A percentile compares a stretch with the other conserved stretches of the same genome.
These are phyloP conservation scores for Fusarium miscanthi DNA, from an alignment of 2,329 filamentous ascomycete species.

Conservation along the genomic window DNA sequence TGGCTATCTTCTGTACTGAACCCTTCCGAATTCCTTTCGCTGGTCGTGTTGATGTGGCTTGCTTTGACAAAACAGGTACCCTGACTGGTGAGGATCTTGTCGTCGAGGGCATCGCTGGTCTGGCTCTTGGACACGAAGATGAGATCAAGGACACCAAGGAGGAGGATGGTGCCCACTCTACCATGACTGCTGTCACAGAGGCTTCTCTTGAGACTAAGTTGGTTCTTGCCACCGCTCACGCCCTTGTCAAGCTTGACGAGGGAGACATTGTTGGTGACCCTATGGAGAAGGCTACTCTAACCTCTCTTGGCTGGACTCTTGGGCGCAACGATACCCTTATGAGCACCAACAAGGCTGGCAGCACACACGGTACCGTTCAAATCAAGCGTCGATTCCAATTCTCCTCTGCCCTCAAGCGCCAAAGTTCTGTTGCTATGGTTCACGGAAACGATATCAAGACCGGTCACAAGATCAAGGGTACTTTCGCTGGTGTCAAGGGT, in stretches of 20 bases:
- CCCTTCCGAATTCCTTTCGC: slow-evolving; percentile 98
- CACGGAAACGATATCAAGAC: slow-evolving; percentile 76
- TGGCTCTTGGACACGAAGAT: slow-evolving; percentile 73
- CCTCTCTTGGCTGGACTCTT: slow-evolving; percentile 91
- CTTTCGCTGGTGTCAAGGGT: slow-evolving; percentile 95
- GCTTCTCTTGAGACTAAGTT: slow-evolving; percentile 86
- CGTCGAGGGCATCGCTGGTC: slow-evolving; percentile 94
- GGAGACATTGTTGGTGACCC: slow-evolving; percentile 97
- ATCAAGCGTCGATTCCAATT: slow-evolving; percentile 98
- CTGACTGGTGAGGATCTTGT: slow-evolving; percentile 96
- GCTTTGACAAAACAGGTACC: slow-evolving; percentile 98
- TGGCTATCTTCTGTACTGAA: slow-evolving; percentile 98
- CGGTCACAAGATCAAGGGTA: slow-evolving; percentile 81
- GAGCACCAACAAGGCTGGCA: slow-evolving; percentile 60
- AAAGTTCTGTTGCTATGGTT: slow-evolving; percentile 92
- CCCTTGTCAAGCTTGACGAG: slow-evolving; percentile 94
- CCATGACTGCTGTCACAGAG: slow-evolving; percentile 76
- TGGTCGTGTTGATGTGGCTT: slow-evolving; percentile 93
- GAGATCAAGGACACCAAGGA: slow-evolving; percentile 74
- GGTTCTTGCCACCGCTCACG: slow-evolving; percentile 94
- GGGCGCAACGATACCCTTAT: slow-evolving; percentile 87
- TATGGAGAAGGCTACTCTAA: slow-evolving; percentile 97
- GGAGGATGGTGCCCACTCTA: slow-evolving; percentile 83
- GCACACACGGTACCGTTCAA: slow-evolving; percentile 77
- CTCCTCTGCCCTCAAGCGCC: slow-evolving; percentile 93